phyloP scores from a whole-genome alignment of 306 rosid species.

The Cicer bijugum region DNA sequence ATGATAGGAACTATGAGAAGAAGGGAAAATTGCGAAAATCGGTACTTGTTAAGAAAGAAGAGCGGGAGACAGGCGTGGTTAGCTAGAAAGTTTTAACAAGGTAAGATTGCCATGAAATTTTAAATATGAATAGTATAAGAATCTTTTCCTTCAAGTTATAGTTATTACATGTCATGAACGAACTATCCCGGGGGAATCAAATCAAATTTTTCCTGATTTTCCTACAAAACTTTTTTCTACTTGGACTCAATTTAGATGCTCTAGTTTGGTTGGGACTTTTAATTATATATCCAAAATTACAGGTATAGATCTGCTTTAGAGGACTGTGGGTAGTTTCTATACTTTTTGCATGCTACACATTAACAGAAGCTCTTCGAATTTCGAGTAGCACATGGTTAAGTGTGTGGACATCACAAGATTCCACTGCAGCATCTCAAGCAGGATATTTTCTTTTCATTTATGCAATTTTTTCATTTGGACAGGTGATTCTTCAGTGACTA shows the following conservation, averaged over 20 bases:
- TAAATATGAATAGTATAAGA: neutral
- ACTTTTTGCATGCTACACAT: constrained; percentile 63
- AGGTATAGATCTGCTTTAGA: constrained; percentile 81
- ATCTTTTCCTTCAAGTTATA: constrained; percentile 10
- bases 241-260: constrained; percentile 24
- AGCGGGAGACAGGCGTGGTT: no score
- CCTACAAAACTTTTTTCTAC: neutral
- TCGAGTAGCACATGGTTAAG: constrained; percentile 86
- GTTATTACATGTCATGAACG: neutral
- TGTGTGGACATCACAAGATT: constrained; percentile 75
- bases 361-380: constrained; percentile 77
- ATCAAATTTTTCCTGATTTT: no score
- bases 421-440: constrained; percentile 51
- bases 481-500: constrained; percentile 55
- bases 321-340: constrained; percentile 75
- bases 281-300: constrained; percentile 36
- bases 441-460: constrained; percentile 73
- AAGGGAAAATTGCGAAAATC: no score
- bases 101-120: constrained; percentile 46
- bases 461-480: constrained; percentile 74
- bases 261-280: constrained; percentile 23
- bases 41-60: no score
- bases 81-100: constrained; percentile 73
- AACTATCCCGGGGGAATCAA: neutral
- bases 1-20: no score